Evolutionary conservation across 2,329 filamentous ascomycete genomes (phyloP), one percentile per base, ranked within the genome.

Genomic region (Diplodia corticola): DNA sequence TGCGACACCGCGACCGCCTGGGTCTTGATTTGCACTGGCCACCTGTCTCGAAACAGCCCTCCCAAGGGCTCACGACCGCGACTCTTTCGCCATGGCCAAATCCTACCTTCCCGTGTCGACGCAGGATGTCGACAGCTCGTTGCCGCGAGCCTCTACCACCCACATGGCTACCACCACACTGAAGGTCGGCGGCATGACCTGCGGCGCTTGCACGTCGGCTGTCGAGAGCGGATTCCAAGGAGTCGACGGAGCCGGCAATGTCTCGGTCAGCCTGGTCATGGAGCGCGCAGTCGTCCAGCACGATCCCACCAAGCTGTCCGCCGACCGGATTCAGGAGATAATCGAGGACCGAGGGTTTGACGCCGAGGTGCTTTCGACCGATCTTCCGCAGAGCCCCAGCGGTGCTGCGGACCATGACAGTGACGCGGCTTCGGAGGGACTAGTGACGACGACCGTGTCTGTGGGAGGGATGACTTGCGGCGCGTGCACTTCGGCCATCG

Each of bases 281-380:
- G 93, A 97, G 78, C 88, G 94, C 68, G 95, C 94, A n/a, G 93
- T 98, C 49, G 84, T 98, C 40, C 90, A 93, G 79, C 95, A 99
- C 79, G 90, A 98, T 78, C 88, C 92, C 1, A 81, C 85, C 65
- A 85, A 86, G 63, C 86, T 98, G 63, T 81, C 91, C 15, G 86
- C 92, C 67, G 90, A 93, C 44, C 81, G 89, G 71, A 86, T 98
- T 67, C 88, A 87, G 75, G 92, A 96, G 70, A 92, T 91, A 40
- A 95, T 97, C 70, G 92, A 97, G 73, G 93, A 96, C 77, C 86
- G 92, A 68, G 93, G 93, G 0, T 98, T 98, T 76, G 94, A 97
- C 73, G 93, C 93, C 46, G 87, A 93, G 70, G 85, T 96, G n/a
- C 80, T 96, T n/a, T 88, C 91, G 4, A 93, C 92, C 20, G 91